A percentile compares a stretch with the other conserved stretches of the same genome.
These are phyloP conservation scores for Diplodia intermedia DNA, from an alignment of 2,329 filamentous ascomycete species.

Conservation along the genomic window DNA sequence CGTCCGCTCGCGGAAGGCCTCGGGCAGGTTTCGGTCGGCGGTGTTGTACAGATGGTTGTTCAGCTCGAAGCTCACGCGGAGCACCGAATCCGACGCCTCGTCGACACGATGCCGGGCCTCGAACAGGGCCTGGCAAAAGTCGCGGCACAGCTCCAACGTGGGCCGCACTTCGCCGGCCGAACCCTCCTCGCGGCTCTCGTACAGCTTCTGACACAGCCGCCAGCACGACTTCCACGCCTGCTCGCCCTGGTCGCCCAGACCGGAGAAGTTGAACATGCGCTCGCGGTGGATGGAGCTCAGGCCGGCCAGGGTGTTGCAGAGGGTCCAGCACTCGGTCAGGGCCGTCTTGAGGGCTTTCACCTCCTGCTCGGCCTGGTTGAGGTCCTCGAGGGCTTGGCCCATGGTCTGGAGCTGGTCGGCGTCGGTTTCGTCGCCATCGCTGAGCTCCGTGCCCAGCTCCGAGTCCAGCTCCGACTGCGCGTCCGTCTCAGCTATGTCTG, in stretches of 20 bases:
- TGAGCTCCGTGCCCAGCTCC: constrained; percentile 34
- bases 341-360: constrained; percentile 74
- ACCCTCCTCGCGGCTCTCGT: constrained; percentile 78
- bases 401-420: constrained; percentile 48
- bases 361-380: constrained; percentile 67
- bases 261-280: constrained; percentile 76
- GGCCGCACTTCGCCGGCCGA: constrained; percentile 71
- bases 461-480: constrained; percentile 36
- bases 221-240: constrained; percentile 94
- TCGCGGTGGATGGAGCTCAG: constrained; percentile 84
- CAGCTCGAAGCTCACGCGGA: constrained; percentile 91
- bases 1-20: constrained; percentile 86
- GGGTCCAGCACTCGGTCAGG: constrained; percentile 87
- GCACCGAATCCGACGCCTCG: constrained; percentile 80
- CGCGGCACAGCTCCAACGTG: constrained; percentile 84
- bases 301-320: constrained; percentile 88
- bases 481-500: constrained; percentile 55
- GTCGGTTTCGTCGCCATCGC: constrained; percentile 37
- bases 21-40: constrained; percentile 82
- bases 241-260: constrained; percentile 78
- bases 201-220: constrained; percentile 88
- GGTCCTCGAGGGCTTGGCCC: constrained; percentile 62
- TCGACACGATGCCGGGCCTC: constrained; percentile 81
- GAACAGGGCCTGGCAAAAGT: constrained; percentile 91
- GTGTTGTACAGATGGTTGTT: constrained; percentile 96